Evolutionary conservation across 2,329 filamentous ascomycete species (phyloP), one percentile per base, ranked within the genome.

Genomic region (Fusarium sp.): DNA sequence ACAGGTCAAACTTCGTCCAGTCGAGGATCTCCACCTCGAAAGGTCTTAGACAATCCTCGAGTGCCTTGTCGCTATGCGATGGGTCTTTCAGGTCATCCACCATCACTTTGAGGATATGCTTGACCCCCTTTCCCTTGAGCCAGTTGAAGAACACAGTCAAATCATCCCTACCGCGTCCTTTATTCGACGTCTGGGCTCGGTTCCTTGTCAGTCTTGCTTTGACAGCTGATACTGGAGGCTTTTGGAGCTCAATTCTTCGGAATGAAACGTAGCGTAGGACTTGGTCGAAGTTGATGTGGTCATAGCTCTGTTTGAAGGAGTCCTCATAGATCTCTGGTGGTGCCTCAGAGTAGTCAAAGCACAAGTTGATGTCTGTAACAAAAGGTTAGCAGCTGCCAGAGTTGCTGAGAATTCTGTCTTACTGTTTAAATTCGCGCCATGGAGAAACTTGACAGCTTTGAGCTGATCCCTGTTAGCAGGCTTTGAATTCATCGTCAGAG

Each of bases 131-230:
- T 0, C 33, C 26, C 22, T 68, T 57, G 0, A 71, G 55, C 59
- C 68, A 71, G 20, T 28, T 48, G 28, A 71, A 68, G 30, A 65
- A 68, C 20, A 54, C 65, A 8, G 50, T 48, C 45, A 70, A 50
- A 1, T 70, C 67, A 24, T 31, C 36, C 0, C 53, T 55, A 0
- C 53, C 53, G 1, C 53, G 53, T 6, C 53, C 53, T 8, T 41
- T 30, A 3, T 55, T 42, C 0, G 35, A 44, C 0, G 26, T 20
- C 22, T 55, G 28, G 4, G 5, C 8, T 24, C 53, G 26, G 8
- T 42, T 55, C 11, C 36, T 55, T 3, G 26, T 18, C 7, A 55
- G 16, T 6, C 53, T 55, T 12, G 36, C 35, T 7, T 42, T 55
- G 1, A 31, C 16, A 4, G 28, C 35, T 6, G 53, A 31, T 7